phyloP scores from a whole-genome alignment of 495 filamentous ascomycete species.

The Penicillium crystallinum region DNA sequence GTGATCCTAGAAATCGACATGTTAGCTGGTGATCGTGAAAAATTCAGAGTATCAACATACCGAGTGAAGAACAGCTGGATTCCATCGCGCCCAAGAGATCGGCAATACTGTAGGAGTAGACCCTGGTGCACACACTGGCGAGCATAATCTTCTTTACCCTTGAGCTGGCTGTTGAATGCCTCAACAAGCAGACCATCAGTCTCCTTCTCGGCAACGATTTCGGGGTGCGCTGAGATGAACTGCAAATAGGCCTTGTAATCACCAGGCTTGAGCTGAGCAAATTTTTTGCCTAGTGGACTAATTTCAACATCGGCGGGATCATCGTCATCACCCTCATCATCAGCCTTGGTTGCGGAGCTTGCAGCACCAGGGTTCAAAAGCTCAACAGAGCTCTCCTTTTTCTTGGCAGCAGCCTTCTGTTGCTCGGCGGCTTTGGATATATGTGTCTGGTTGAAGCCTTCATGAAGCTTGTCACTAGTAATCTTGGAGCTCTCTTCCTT shows the following conservation, averaged over 20 bases:
- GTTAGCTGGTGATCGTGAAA: slow-evolving; percentile 10
- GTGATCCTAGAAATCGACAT: slow-evolving; percentile 56
- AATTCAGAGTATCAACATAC: slow-evolving; percentile 26
- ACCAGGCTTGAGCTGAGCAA: slow-evolving; percentile 69
- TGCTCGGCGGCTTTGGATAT: slow-evolving; percentile 59
- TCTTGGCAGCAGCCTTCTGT: slow-evolving; percentile 27
- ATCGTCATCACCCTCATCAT: slow-evolving; percentile 53
- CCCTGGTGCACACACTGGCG: slow-evolving; percentile 92
- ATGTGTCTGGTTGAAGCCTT: slow-evolving; percentile 82
- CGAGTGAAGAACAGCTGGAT: slow-evolving; percentile 91
- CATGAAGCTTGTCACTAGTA: slow-evolving; percentile 85
- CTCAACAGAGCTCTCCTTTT: slow-evolving; percentile 54
- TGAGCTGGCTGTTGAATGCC: slow-evolving; percentile 81
- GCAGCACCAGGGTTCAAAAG: slow-evolving; percentile 68
- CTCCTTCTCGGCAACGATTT: slow-evolving; percentile 78
- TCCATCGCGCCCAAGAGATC: slow-evolving; percentile 80
- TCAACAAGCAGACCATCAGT: slow-evolving; percentile 86
- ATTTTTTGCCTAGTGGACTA: slow-evolving; percentile 68
- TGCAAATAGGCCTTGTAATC: slow-evolving; percentile 67
- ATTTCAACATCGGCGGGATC: slow-evolving; percentile 71
- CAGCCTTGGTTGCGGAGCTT: slow-evolving; percentile 50
- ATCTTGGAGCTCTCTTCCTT: slow-evolving; percentile 86
- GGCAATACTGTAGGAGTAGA: slow-evolving; percentile 89
- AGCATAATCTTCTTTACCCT: slow-evolving; percentile 67
- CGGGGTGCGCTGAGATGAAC: slow-evolving; percentile 70